Conservation (phyloP, 2,329 filamentous ascomycete species). For the Xylariaceae sp. region DNA sequence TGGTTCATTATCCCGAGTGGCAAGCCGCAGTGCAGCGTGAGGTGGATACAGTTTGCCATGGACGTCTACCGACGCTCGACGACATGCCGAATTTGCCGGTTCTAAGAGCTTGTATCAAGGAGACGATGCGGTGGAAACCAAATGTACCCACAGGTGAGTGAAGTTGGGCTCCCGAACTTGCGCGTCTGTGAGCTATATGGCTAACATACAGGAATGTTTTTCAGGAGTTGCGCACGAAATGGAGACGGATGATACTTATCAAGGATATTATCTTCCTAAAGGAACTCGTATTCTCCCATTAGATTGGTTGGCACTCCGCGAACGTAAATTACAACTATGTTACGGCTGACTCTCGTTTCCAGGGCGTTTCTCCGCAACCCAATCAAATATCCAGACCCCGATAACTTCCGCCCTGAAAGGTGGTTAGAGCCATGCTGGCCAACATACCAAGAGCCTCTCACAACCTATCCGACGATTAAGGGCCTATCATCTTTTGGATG, state of each 20-base stretch:
- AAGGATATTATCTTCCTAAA: conserved; percentile 46
- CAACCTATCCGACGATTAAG: conserved; percentile 48
- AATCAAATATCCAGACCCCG: conserved; percentile 45
- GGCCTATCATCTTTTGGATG: conserved; percentile 53
- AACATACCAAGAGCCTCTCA: conserved; percentile 49
- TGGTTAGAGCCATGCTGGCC: conserved; percentile 50
- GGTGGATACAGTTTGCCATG: conserved; percentile 41
- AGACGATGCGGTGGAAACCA: conserved; percentile 42
- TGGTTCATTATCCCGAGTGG: conserved; percentile 47
- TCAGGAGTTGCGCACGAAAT: conserved; percentile 47
- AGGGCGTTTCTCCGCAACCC: conserved; percentile 52
- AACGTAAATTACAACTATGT: neutral
- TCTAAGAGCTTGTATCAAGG: conserved; percentile 44
- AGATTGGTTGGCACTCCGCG: conserved; percentile 32
- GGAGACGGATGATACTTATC: conserved; percentile 47
- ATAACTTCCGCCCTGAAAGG: conserved; percentile 49
- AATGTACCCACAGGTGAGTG: conserved; percentile 39
- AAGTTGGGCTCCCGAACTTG: neutral
- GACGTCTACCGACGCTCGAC: conserved; percentile 39
- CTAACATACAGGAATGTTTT: conserved; percentile 3
- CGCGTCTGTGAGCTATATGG: neutral
- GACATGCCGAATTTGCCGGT: conserved; percentile 40
- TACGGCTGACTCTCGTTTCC: conserved; percentile 10
- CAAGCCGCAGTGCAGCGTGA: conserved; percentile 42
- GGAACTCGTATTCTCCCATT: conserved; percentile 41